Conservation (phyloP, 2,329 filamentous ascomycete species). For the Talaromyces sp. region DNA sequence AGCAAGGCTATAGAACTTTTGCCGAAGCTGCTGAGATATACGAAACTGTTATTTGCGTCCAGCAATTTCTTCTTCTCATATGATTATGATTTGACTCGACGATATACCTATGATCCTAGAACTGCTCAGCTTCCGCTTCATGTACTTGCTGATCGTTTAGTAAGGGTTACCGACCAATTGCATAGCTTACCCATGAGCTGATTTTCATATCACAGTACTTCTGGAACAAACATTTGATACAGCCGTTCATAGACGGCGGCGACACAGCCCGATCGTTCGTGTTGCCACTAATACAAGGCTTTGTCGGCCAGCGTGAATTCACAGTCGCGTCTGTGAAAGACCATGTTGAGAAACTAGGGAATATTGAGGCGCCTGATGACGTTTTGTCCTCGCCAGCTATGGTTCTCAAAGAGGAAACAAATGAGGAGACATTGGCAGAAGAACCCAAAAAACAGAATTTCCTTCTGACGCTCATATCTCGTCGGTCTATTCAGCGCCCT, state of each 20-base stretch:
- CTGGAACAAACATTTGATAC: conserved; percentile 78
- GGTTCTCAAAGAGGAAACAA: conserved; percentile 23
- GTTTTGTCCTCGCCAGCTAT: conserved; percentile 20
- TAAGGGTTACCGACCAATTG: conserved; percentile 31
- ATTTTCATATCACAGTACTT: conserved; percentile 60
- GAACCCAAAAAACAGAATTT: conserved; percentile 50
- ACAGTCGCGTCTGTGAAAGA: conserved; percentile 55
- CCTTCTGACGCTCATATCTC: conserved; percentile 85
- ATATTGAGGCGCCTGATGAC: conserved; percentile 16
- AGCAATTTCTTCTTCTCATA: conserved; percentile 94
- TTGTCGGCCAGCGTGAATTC: conserved; percentile 83
- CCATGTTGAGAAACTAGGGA: conserved; percentile 13
- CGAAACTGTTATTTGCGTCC: conserved; percentile 79
- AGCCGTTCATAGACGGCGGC: conserved; percentile 66
- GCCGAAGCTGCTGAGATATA: conserved; percentile 79
- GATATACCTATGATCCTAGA: conserved; percentile 43
- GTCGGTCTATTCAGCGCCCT: conserved; percentile 78
- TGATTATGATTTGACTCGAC: conserved; percentile 83
- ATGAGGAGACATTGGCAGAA: conserved; percentile 18
- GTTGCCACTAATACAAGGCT: conserved; percentile 87
- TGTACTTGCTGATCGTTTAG: conserved; percentile 66
- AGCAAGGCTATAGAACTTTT: conserved; percentile 58
- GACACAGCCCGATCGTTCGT: conserved; percentile 64
- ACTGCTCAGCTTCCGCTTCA: conserved; percentile 61
- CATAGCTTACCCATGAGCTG: conserved; percentile 9